Conservation (phyloP, 2,329 filamentous ascomycete species). For the Sclerotiophoma versabilis region DNA sequence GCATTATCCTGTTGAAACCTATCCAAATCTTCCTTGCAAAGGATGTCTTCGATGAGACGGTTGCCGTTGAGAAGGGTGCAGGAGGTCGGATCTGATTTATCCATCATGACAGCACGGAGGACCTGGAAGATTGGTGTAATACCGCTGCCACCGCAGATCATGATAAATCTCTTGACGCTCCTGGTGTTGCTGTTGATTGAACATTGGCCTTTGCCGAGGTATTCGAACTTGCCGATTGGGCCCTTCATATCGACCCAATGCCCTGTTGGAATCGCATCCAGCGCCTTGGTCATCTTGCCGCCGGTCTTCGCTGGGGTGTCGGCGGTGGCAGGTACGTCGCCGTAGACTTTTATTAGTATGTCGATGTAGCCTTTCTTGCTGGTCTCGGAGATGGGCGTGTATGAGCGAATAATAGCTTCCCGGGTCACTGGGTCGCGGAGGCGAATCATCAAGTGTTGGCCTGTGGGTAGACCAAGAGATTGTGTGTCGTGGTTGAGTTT, state of each 20-base stretch:
- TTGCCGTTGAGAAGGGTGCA: conserved; percentile 84
- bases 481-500: conserved; percentile 75
- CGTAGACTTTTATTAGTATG: conserved; percentile 84
- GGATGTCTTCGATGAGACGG: conserved; percentile 77
- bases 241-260: conserved; percentile 78
- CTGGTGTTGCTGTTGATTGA: conserved; percentile 64
- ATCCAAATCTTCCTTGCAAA: conserved; percentile 78
- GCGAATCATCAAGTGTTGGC: conserved; percentile 87
- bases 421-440: conserved; percentile 73
- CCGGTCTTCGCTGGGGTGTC: conserved; percentile 61
- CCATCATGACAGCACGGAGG: conserved; percentile 73
- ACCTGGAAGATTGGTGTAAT: conserved; percentile 93
- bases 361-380: conserved; percentile 69
- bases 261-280: conserved; percentile 76
- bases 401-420: conserved; percentile 81
- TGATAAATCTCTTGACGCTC: conserved; percentile 72
- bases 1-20: conserved; percentile 61
- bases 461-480: conserved; percentile 76
- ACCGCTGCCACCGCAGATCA: conserved; percentile 89
- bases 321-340: conserved; percentile 58
- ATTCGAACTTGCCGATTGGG: conserved; percentile 85
- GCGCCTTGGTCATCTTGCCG: conserved; percentile 81
- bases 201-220: conserved; percentile 72
- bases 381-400: conserved; percentile 80
- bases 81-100: conserved; percentile 67